A percentile compares a stretch with the other conserved stretches of the same genome.
Evolutionary conservation across 1,284 basidiomycete species (phyloP).

Genomic region (Ceraceosorus guamensis): DNA sequence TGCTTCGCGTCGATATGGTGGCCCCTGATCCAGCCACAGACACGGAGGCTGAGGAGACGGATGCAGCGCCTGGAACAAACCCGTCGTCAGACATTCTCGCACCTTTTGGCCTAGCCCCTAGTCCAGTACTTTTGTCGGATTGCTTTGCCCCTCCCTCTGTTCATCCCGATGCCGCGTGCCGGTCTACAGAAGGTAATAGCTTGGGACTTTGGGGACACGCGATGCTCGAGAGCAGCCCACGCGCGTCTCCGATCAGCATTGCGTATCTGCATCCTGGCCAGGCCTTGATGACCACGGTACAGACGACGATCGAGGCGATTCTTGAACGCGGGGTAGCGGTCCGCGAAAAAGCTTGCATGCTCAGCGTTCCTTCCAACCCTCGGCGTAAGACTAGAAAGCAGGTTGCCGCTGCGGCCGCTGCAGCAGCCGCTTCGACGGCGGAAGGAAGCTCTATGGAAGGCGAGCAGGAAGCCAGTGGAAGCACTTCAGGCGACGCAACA

Average conservation of each 20-base stretch:
- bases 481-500: background rate
- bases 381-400: no score
- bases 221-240: background rate
- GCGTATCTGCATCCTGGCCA: background rate
- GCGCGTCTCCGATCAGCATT: background rate
- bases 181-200: background rate
- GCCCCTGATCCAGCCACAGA: no score
- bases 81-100: no score
- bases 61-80: no score
- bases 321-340: slow-evolving; percentile 7
- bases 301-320: background rate
- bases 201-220: background rate
- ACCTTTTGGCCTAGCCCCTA: no score
- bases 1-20: no score
- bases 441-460: no score
- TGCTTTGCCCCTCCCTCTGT: no score
- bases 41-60: no score
- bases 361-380: slow-evolving; percentile 5
- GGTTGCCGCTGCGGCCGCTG: background rate
- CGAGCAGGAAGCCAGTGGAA: no score
- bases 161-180: background rate
- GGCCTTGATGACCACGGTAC: background rate
- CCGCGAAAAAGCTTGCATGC: background rate
- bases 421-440: slow-evolving; percentile 3
- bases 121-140: no score